Evolutionary conservation across 2,329 filamentous ascomycete genomes (phyloP).

Genomic region (Pseudogymnoascus sp.): DNA sequence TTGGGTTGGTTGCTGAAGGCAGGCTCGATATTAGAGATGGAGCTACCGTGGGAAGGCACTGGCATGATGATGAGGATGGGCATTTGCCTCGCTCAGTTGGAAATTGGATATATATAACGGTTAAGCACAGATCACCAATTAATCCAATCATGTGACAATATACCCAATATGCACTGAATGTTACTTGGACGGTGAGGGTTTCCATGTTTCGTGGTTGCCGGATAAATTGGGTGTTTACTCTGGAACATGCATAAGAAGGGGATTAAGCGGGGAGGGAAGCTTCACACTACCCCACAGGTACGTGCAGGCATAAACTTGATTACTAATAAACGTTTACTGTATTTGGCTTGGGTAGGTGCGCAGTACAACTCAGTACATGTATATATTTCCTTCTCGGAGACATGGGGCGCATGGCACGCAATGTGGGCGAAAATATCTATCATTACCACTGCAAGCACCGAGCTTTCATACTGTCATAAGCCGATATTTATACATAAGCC

Average conservation of each 20-base stretch:
- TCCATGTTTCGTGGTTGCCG: background rate
- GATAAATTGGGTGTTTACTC: background rate
- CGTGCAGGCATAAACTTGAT: too few relatives aligned
- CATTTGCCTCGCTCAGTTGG: background rate
- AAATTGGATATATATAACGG: background rate
- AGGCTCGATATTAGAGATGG: background rate
- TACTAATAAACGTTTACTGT: background rate
- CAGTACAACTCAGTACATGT: background rate
- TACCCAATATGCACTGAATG: background rate
- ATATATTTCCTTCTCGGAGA: background rate
- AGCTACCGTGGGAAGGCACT: background rate
- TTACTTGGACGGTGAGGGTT: background rate
- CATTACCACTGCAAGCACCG: background rate
- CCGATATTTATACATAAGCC: background rate
- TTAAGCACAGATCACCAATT: background rate
- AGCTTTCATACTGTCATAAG: background rate
- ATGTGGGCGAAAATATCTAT: too few relatives aligned
- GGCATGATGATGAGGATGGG: background rate
- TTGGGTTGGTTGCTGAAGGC: background rate
- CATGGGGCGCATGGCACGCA: too few relatives aligned
- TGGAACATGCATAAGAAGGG: background rate
- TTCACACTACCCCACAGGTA: too few relatives aligned
- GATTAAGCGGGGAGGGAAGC: background rate
- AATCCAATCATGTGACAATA: background rate
- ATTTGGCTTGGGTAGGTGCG: background rate